These are phyloP conservation scores for Streptanthus diversifolius DNA, from an alignment of 345 rosid genomes.

Conservation along the genomic window DNA sequence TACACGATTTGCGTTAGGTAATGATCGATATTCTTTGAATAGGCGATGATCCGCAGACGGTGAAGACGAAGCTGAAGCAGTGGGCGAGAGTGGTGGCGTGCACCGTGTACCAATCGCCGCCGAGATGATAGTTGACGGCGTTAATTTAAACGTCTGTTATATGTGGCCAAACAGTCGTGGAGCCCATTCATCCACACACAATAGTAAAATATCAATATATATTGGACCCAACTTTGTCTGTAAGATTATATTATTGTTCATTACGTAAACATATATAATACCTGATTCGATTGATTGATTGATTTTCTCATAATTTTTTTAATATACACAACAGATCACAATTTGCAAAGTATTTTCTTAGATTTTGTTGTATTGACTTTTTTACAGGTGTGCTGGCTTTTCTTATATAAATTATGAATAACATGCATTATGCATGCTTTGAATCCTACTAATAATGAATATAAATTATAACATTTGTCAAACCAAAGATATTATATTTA, in stretches of 20 bases:
- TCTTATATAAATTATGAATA: neutral
- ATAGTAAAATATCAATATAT: neutral
- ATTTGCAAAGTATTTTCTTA: slow-evolving; percentile 14
- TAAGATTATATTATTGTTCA: slow-evolving; percentile 10
- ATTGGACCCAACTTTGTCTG: slow-evolving; percentile 27
- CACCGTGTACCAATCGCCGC: slow-evolving; percentile 66
- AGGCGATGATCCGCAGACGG: slow-evolving; percentile 79
- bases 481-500: too few species aligned
- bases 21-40: neutral
- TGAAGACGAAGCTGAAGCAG: slow-evolving; percentile 83
- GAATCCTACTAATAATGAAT: neutral
- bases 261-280: slow-evolving; percentile 4
- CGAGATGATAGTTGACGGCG: slow-evolving; percentile 30
- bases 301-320: too few species aligned
- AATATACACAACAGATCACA: neutral
- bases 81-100: slow-evolving; percentile 99
- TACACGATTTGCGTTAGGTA: neutral
- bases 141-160: slow-evolving; percentile 3
- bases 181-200: neutral
- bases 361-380: slow-evolving; percentile 14
- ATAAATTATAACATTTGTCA: too few species aligned
- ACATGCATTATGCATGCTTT: neutral
- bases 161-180: slow-evolving; percentile 29
- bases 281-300: neutral
- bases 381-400: neutral